phyloP scores from a whole-genome alignment of 805 yeast genomes.

The Cephaloascus albidus region DNA sequence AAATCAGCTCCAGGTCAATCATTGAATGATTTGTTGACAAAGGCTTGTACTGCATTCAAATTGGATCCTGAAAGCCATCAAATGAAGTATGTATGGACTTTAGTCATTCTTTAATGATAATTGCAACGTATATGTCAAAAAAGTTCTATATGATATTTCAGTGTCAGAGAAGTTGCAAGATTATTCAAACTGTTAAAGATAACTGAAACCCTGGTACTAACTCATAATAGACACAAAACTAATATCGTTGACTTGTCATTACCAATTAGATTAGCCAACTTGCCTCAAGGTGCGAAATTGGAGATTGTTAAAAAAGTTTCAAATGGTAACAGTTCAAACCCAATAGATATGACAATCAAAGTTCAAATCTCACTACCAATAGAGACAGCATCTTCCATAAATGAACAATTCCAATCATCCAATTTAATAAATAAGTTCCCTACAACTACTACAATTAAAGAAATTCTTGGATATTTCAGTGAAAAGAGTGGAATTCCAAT shows the following conservation, averaged over 20 bases:
- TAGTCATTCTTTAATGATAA: too few relatives aligned
- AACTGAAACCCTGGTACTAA: constrained; percentile 1
- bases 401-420: not conserved
- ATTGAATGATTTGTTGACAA: constrained; percentile 22
- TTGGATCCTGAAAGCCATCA: constrained; percentile 9
- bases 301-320: constrained; percentile 3
- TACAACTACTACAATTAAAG: not conserved
- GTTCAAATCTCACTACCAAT: constrained; percentile 11
- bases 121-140: too few relatives aligned
- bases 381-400: not conserved
- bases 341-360: constrained; percentile 11
- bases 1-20: constrained; percentile 23
- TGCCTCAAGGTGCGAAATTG: constrained; percentile 36
- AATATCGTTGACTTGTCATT: constrained; percentile 22
- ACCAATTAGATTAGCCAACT: constrained; percentile 31
- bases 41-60: constrained; percentile 26
- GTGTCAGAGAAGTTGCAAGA: not conserved
- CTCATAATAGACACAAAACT: constrained; percentile 15
- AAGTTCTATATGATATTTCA: too few relatives aligned
- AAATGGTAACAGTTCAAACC: not conserved
- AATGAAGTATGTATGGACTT: constrained; percentile 4
- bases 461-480: not conserved
- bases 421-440: not conserved
- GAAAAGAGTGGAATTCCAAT: not conserved
- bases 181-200: not conserved